Evolutionary conservation across 2,329 filamentous ascomycete species (phyloP).

Genomic region (Colletotrichum endophyticum): DNA sequence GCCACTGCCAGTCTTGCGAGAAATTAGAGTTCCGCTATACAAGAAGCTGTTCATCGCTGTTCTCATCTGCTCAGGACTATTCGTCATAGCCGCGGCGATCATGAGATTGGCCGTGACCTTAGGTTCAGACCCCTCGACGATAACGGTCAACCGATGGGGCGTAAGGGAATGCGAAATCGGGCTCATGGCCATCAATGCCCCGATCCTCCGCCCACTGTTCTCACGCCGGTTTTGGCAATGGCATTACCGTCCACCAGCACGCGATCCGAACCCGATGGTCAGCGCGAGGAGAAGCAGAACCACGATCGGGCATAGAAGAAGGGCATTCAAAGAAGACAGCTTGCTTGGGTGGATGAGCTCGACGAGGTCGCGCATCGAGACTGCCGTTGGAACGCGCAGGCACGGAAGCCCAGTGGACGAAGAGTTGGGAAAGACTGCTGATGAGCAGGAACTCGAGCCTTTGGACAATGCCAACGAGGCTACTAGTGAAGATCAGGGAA

Average conservation of each 20-base stretch:
- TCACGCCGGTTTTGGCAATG: slow-evolving; percentile 9
- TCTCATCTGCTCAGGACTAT: background rate
- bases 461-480: background rate
- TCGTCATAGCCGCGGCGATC: slow-evolving; percentile 7
- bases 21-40: background rate
- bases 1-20: background rate
- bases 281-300: background rate
- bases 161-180: slow-evolving; percentile 10
- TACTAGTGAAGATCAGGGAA: background rate
- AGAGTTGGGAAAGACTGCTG: background rate
- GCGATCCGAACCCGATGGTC: background rate
- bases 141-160: slow-evolving; percentile 9
- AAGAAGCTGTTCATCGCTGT: slow-evolving; percentile 8
- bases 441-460: background rate
- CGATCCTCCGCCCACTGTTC: background rate
- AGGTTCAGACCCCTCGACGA: slow-evolving; percentile 2
- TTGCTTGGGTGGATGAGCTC: slow-evolving; percentile 1
- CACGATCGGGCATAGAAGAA: background rate
- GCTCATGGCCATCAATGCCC: slow-evolving; percentile 1
- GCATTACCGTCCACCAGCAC: background rate
- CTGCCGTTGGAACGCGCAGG: background rate
- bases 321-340: background rate
- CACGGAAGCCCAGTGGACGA: background rate
- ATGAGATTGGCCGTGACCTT: slow-evolving; percentile 8
- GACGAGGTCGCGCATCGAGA: background rate